Evolutionary conservation across 331 rosid species (phyloP), one percentile per base, ranked within the genome.

Genomic region (Erythrophleum ivorense): DNA sequence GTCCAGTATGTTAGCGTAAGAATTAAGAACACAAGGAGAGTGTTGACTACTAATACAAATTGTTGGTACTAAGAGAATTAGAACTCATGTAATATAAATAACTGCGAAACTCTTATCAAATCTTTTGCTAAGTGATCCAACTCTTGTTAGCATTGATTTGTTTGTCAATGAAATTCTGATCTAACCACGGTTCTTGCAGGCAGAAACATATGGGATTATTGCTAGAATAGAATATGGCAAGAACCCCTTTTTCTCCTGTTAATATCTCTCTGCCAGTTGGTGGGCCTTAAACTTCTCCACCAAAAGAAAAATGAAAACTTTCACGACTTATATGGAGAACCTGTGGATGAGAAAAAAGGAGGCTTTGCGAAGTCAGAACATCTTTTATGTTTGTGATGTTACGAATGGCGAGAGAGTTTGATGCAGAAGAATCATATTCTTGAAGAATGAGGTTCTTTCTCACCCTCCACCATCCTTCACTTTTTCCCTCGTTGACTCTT

Each of bases 361-460:
- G 31, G 81, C 80, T 80, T 82, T 77, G 50, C 78, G 53, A 74
- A 81, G 89, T 87, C 88, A 87, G 85, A 85, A 65, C 81, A 50
- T 79, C 82, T 87, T 81, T 76, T 80, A 73, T 80, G 70, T 45
- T 12, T 45, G 76, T 55, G 52, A 65, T 65, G 81, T 86, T 86
- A 83, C 87, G 78, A 86, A 84, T 86, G 86, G 83, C 81, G 63
- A 64, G 75, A 74, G 81, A 80, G 83, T 78, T 64, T 18, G 86
- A 82, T 87, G 90, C 87, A 7, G 46, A 21, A 80, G 89, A 89
- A 85, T 89, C 90, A 54, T 78, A 85, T 89, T 85, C 92, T 77
- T 81, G 34, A 49, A 78, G 90, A 83, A 89, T 83, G 41, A 75
- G 89, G 86, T 89, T 89, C 92, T 78, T 68, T 81, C 55, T 13